Conservation (phyloP, 2,329 filamentous ascomycete genomes). For the Trichoderma atroviride region DNA sequence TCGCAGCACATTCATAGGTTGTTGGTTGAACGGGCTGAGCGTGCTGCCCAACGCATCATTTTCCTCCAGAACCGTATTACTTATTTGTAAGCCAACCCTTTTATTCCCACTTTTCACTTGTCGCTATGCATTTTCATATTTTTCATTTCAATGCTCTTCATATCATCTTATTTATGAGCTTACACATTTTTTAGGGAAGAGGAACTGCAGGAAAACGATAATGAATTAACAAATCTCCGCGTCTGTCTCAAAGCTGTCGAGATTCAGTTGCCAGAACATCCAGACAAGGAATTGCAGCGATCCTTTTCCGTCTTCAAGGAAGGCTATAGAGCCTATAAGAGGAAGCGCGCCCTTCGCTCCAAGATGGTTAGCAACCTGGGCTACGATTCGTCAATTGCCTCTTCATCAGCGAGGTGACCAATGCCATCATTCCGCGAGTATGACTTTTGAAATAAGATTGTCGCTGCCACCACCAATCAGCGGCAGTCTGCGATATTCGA, state of each 20-base stretch:
- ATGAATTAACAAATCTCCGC: slow-evolving; percentile 63
- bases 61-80: slow-evolving; percentile 61
- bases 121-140: slow-evolving; percentile 13
- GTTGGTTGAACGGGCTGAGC: slow-evolving; percentile 60
- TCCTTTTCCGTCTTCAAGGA: slow-evolving; percentile 65
- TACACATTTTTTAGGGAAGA: slow-evolving; percentile 49
- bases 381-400: slow-evolving; percentile 35
- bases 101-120: background rate
- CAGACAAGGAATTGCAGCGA: slow-evolving; percentile 59
- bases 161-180: background rate
- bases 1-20: slow-evolving; percentile 63
- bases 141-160: background rate
- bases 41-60: slow-evolving; percentile 59
- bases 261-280: slow-evolving; percentile 56
- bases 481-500: background rate
- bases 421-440: background rate
- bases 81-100: slow-evolving; percentile 52
- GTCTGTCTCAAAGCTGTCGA: slow-evolving; percentile 66
- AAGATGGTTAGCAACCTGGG: slow-evolving; percentile 37
- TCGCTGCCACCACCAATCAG: background rate
- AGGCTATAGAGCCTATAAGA: slow-evolving; percentile 57
- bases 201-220: slow-evolving; percentile 59
- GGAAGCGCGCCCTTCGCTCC: slow-evolving; percentile 44
- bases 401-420: slow-evolving; percentile 31
- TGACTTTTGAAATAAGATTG: background rate